Evolutionary conservation across 768 basidiomycete genomes (phyloP), one percentile per base, ranked within the genome.

Genomic region (Paxillus involutus): DNA sequence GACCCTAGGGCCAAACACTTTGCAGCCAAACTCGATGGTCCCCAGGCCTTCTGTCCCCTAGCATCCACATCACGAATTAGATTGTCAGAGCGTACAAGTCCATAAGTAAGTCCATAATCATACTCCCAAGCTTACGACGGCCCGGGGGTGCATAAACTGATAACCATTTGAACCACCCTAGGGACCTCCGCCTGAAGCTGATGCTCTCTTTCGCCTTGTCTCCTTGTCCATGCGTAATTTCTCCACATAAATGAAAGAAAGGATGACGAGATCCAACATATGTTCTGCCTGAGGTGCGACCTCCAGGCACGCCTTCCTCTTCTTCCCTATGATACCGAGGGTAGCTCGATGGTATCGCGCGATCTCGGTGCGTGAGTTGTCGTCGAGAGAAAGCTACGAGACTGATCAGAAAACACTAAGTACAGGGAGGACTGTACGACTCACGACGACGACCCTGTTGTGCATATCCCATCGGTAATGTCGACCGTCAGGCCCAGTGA

Each of bases 381-480:
- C 67, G n/a, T 62, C 42, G 13, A 30, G 52, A 0, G 52, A 66
- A 16, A 64, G 6, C 65, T 66, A 21, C 30, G 33, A 12, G 2
- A 11, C 14, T 12, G 6, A 39, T 26, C 26, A 26, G 26, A 26
- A 6, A 26, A 26, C 26, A 26, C 6, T 6, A 26, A 26, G 3
- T 6, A 26, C 4, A 26, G 6, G 26, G 26, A 26, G 6, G 4
- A 26, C 6, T 26, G 26, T 26, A 26, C 26, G 2, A 26, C 26
- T 26, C 26, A 26, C 26, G 26, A 26, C 26, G 26, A 26, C 26
- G 26, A 26, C 26, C 26, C 26, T 26, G 26, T 26, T 26, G 17
- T 54, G 1, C 47, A 72, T 55, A 10, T 60, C 57, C 74, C 74
- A 75, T 44, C 63, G 60, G 39, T 73, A 74, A 42, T 53, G 59